Evolutionary conservation across 768 basidiomycete species (phyloP), one percentile per base, ranked within the genome.

Genomic region (Tulasnella calospora): DNA sequence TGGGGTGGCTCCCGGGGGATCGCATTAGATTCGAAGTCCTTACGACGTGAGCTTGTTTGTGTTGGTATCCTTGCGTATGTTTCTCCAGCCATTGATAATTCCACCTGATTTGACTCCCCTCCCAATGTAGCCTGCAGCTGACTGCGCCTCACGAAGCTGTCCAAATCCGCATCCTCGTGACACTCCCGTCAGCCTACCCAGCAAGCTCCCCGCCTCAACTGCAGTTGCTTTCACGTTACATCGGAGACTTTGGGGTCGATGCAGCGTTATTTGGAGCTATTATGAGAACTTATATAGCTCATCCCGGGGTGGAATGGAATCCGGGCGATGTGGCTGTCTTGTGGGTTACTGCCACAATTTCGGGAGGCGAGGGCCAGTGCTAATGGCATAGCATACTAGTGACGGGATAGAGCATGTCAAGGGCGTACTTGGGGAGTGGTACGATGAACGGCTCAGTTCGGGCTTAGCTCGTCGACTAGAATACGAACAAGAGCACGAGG

Each of bases 171-270:
- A 78, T 88, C 27, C 84, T 88, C 30, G 86, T 88, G 30, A 86
- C 88, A 19, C 83, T 88, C 10, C 86, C 86, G 23, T 82, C 82
- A 40, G 84, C 82, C 38, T 96, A 96, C 82, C 95, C 95, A 0
- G 83, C 87, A 0, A 84, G 87, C 2, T 87, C 89, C 0, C 89
- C 94, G 2, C 94, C 95, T 0, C 93, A 94, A 81, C 86, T 96
- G 0, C 95, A 95, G 82, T 89, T 95, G 0, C 88, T 95, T 36
- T 95, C 94, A 3, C 90, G 90, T 33, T 96, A 96, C 84, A 85
- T 96, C 71, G 94, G 94, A 2, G 87, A 92, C 2, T 95, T 91
- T 82, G 90, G 92, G 27, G 91, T 92, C 0, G 91, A 94, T 81
- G 85, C 92, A 12, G 83, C 83, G 21, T 87, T 96, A 23, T 96